phyloP scores from a whole-genome alignment of 495 filamentous ascomycete species.

The Podospora anserina region DNA sequence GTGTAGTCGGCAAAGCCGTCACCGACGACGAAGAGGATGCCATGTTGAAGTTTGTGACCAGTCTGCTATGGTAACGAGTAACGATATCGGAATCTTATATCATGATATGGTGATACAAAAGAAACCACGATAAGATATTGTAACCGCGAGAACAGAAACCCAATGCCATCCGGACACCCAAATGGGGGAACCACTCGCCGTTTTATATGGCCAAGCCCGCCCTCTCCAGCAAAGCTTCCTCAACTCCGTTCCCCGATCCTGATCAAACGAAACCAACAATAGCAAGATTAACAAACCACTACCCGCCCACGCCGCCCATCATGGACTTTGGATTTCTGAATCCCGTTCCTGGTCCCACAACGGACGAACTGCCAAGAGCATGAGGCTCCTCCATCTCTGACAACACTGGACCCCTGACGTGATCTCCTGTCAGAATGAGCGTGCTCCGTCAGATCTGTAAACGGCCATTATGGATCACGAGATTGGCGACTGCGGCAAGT shows the following conservation, averaged over 20 bases:
- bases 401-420: not conserved
- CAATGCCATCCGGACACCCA: not conserved
- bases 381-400: not conserved
- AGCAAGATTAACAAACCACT: not conserved
- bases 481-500: not conserved
- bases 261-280: not conserved
- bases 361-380: not conserved
- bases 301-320: not conserved
- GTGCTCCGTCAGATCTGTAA: not conserved
- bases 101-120: not conserved
- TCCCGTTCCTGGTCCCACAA: not conserved
- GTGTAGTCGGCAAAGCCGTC: not conserved
- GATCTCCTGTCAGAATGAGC: not conserved
- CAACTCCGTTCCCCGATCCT: not conserved
- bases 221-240: not conserved
- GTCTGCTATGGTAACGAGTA: not conserved
- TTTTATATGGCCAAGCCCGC: not conserved
- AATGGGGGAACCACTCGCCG: not conserved
- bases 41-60: not conserved
- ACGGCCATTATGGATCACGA: not conserved
- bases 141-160: not conserved
- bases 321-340: not conserved
- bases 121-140: not conserved
- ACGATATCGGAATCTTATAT: not conserved
- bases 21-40: constrained; percentile 1